Evolutionary conservation across 208 protist species (phyloP), one percentile per base, ranked within the genome.

Genomic region (Trichomonas tenax): DNA sequence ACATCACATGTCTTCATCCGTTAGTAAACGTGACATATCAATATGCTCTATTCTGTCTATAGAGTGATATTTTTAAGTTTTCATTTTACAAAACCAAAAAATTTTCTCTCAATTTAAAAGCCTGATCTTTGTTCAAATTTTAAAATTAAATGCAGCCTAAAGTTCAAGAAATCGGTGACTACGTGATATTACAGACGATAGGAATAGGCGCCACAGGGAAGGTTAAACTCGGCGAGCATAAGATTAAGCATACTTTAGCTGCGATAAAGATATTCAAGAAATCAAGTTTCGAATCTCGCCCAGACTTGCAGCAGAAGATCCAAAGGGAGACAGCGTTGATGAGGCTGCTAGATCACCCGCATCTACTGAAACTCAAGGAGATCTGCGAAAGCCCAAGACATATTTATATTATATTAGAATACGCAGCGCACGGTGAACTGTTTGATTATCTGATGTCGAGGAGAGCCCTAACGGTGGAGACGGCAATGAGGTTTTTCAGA

Each of bases 371-470:
- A 17, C 40, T 93, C 0, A 38, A 38, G 9, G 86, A 93, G 82
- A 99, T 99, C 26, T 99, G 99, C 93, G 98, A 98, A 26, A 99
- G 98, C 23, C 97, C 98, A n/a, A 99, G 98, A 8, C 99, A 99
- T 97, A 99, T 99, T 58, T 99, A 99, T 97, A 98, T 99, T 97
- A 98, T 99, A 93, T 99, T 99, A 98, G 99, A 99, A 97, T 99
- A 99, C 96, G 98, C 99, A 0, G 98, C 98, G 41, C 98, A 99
- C 84, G 99, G 99, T 0, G 99, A 99, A 97, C 97, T 99, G 58
- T 99, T 99, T 97, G 99, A 99, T 96, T 99, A 99, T 97, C 99
- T 99, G 96, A 99, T 99, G 0, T 98, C 98, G 46, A 98, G 99
- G 96, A 98, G 99, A 14, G 81, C 97, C 14, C 63, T 97, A 36